Evolutionary conservation across 352 stramenopile genomes (phyloP).

Genomic region (Sclerospora graminicola): DNA sequence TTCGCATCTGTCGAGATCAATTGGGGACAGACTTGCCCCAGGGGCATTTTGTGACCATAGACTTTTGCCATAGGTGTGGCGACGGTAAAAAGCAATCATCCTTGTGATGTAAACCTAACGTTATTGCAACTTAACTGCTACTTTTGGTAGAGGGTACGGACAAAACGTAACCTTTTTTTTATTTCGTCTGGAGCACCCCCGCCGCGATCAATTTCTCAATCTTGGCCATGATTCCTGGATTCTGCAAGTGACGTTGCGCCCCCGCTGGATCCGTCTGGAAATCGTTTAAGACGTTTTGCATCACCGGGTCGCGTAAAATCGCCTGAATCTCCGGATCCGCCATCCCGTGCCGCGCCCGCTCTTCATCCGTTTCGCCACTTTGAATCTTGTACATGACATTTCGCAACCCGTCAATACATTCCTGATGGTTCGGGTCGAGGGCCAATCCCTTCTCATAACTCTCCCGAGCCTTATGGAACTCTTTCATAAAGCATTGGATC

Average conservation of each 20-base stretch:
- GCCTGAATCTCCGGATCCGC: conserved; percentile 98
- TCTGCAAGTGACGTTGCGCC: conserved; percentile 89
- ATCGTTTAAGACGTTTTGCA: conserved; percentile 96
- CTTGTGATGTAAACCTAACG: too few relatives aligned
- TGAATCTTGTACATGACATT: conserved; percentile 93
- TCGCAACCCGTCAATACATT: conserved; percentile 93
- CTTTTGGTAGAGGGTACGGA: too few relatives aligned
- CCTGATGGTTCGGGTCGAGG: conserved; percentile 91
- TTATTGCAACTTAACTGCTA: too few relatives aligned
- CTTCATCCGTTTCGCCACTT: conserved; percentile 92
- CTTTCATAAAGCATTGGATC: conserved; percentile 99
- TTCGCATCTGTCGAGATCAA: conserved; percentile 9
- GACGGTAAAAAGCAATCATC: too few relatives aligned
- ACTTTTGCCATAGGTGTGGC: too few relatives aligned
- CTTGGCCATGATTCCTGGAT: conserved; percentile 93
- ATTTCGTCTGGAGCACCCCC: conserved; percentile 93
- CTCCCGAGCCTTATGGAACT: conserved; percentile 98
- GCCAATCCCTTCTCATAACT: conserved; percentile 94
- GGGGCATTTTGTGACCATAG: conserved; percentile 8
- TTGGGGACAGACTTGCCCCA: conserved; percentile 4
- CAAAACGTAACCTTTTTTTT: too few relatives aligned
- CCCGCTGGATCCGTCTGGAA: conserved; percentile 92
- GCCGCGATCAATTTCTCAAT: conserved; percentile 99
- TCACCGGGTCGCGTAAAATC: conserved; percentile 96
- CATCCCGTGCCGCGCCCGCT: conserved; percentile 95